These are phyloP conservation scores for Gaeumannomyces tritici DNA, from an alignment of 2,329 filamentous ascomycete genomes.

Conservation along the genomic window DNA sequence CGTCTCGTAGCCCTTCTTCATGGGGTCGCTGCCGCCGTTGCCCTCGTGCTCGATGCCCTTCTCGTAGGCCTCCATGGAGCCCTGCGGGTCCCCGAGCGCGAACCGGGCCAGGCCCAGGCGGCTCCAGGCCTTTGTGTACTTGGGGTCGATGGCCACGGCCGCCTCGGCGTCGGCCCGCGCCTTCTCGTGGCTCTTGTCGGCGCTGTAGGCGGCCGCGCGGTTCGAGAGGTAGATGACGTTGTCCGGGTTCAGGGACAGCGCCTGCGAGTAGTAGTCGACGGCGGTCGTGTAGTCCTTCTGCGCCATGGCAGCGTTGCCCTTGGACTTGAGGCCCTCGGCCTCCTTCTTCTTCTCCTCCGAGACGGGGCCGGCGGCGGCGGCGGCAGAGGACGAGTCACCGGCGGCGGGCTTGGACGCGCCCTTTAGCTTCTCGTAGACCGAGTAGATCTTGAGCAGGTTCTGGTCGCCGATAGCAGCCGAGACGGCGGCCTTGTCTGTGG, in stretches of 20 bases:
- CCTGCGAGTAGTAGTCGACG: constrained; percentile 81
- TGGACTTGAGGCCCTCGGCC: constrained; percentile 79
- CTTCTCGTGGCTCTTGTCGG: constrained; percentile 71
- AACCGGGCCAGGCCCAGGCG: constrained; percentile 85
- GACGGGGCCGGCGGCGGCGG: constrained; percentile 23
- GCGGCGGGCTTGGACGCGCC: constrained; percentile 30
- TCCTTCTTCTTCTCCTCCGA: constrained; percentile 59
- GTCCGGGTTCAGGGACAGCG: constrained; percentile 66
- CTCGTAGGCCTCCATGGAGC: constrained; percentile 89
- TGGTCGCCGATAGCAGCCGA: constrained; percentile 74
- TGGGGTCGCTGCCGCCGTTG: constrained; percentile 87
- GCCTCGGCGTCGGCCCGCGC: constrained; percentile 84
- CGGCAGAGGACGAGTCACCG: constrained; percentile 22
- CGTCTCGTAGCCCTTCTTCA: constrained; percentile 96
- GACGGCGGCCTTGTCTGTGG: constrained; percentile 63
- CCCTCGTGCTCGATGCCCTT: constrained; percentile 91
- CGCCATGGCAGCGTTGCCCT: constrained; percentile 91
- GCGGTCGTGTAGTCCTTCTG: constrained; percentile 80
- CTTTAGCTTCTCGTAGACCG: constrained; percentile 92
- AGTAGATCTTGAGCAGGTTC: constrained; percentile 84
- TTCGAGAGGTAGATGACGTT: constrained; percentile 98
- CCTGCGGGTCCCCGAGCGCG: constrained; percentile 82
- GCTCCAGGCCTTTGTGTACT: constrained; percentile 96
- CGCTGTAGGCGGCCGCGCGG: constrained; percentile 87
- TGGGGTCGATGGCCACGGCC: constrained; percentile 77